Percentiles rank a stretch among this genome's conserved stretches.
Conservation (phyloP, 495 filamentous ascomycete species). For the Darksidea phi region DNA sequence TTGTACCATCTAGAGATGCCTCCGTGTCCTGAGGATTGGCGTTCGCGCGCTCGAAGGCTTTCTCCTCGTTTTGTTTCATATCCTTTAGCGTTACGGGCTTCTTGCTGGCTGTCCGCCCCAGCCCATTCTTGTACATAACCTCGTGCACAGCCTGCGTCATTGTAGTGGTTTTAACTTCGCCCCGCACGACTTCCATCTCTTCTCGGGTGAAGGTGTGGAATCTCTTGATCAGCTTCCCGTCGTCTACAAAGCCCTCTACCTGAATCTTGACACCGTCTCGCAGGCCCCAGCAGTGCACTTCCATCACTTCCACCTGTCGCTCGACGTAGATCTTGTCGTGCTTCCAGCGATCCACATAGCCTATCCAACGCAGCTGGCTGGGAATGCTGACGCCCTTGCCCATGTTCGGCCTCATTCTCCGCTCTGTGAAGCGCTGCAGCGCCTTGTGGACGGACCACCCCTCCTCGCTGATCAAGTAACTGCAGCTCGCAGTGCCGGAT, state of each 20-base stretch:
- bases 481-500: slow-evolving; percentile 82
- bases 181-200: slow-evolving; percentile 68
- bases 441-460: slow-evolving; percentile 81
- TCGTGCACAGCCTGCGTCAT: slow-evolving; percentile 55
- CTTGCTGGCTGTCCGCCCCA: slow-evolving; percentile 27
- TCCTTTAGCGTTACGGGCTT: slow-evolving; percentile 31
- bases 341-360: slow-evolving; percentile 89
- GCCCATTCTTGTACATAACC: slow-evolving; percentile 35
- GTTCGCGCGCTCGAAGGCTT: background rate
- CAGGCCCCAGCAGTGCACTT: slow-evolving; percentile 88
- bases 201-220: slow-evolving; percentile 75
- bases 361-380: slow-evolving; percentile 81
- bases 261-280: slow-evolving; percentile 83
- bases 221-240: slow-evolving; percentile 79
- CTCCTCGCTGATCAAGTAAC: slow-evolving; percentile 85
- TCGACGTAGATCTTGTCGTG: slow-evolving; percentile 78
- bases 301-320: slow-evolving; percentile 76
- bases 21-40: slow-evolving; percentile 1
- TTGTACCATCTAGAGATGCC: slow-evolving; percentile 14
- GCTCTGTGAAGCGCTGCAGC: slow-evolving; percentile 75
- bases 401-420: slow-evolving; percentile 85
- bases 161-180: slow-evolving; percentile 41
- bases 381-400: slow-evolving; percentile 91
- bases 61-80: background rate
- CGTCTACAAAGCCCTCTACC: slow-evolving; percentile 80